These are phyloP conservation scores for Grosmannia clavigera DNA, from an alignment of 2,329 filamentous ascomycete species.

Conservation along the genomic window DNA sequence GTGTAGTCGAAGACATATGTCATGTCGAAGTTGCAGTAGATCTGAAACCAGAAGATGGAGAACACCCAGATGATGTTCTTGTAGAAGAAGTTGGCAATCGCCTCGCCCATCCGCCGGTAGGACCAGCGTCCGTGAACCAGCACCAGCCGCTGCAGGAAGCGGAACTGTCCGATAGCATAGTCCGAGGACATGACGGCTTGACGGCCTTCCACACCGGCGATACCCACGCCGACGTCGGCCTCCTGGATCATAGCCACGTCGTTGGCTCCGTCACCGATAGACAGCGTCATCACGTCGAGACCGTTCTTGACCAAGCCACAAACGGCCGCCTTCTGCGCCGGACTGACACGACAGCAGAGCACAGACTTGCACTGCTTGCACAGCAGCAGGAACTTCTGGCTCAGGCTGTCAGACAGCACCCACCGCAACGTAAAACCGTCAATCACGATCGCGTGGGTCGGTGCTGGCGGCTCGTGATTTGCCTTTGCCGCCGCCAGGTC, in stretches of 20 bases:
- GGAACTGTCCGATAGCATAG: slow-evolving; percentile 89
- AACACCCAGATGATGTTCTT: slow-evolving; percentile 99
- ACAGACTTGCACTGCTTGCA: slow-evolving; percentile 97
- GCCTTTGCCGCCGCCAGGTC: slow-evolving; percentile 68
- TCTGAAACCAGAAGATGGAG: slow-evolving; percentile 92
- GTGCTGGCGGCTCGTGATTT: slow-evolving; percentile 73
- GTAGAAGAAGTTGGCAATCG: slow-evolving; percentile 98
- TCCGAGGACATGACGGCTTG: slow-evolving; percentile 95
- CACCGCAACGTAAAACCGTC: slow-evolving; percentile 89
- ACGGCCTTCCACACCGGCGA: slow-evolving; percentile 82
- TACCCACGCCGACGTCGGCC: slow-evolving; percentile 91
- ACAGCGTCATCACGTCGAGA: slow-evolving; percentile 89
- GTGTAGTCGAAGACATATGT: slow-evolving; percentile 97
- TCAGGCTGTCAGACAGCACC: slow-evolving; percentile 68
- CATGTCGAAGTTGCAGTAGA: slow-evolving; percentile 91
- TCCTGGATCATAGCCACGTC: slow-evolving; percentile 98
- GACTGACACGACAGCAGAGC: slow-evolving; percentile 92
- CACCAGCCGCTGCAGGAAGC: slow-evolving; percentile 72
- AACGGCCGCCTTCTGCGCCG: slow-evolving; percentile 93
- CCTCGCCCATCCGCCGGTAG: slow-evolving; percentile 86
- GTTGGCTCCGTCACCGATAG: slow-evolving; percentile 87
- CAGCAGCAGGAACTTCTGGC: slow-evolving; percentile 84
- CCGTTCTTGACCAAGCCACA: slow-evolving; percentile 92
- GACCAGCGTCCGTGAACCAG: slow-evolving; percentile 91
- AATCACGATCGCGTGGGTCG: slow-evolving; percentile 87